Percentiles rank a stretch among this genome's conserved stretches.
Conservation (phyloP, 805 yeast genomes). For the Wickerhamiella domercqiae region DNA sequence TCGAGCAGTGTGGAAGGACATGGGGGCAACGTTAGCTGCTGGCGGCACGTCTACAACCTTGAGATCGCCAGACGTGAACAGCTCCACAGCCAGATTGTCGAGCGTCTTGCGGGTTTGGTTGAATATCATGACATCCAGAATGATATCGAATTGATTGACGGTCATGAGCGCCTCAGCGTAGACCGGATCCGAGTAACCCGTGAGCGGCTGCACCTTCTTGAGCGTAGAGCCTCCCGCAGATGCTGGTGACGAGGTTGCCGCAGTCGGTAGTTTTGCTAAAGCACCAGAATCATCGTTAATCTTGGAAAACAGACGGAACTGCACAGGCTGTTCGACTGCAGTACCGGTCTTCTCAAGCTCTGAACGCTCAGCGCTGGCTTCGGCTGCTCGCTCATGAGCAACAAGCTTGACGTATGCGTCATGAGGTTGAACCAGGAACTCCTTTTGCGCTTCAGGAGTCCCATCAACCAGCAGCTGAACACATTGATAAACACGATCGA, state of each 20-base stretch:
- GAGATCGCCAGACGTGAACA: slow-evolving; percentile 90
- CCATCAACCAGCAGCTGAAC: slow-evolving; percentile 54
- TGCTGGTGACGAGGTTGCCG: background rate
- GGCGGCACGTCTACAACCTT: slow-evolving; percentile 87
- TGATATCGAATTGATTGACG: slow-evolving; percentile 94
- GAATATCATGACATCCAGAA: slow-evolving; percentile 80
- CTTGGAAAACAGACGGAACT: slow-evolving; percentile 15
- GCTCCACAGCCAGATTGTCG: slow-evolving; percentile 82
- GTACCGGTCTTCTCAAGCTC: slow-evolving; percentile 43
- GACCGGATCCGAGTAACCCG: slow-evolving; percentile 97
- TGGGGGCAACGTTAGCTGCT: slow-evolving; percentile 88
- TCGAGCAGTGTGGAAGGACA: slow-evolving; percentile 82
- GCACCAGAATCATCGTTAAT: slow-evolving; percentile 2
- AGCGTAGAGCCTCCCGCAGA: slow-evolving; percentile 36
- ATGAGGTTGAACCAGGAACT: slow-evolving; percentile 78
- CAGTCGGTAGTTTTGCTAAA: background rate
- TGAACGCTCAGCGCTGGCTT: slow-evolving; percentile 16
- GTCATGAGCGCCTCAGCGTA: slow-evolving; percentile 94
- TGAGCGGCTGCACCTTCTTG: slow-evolving; percentile 76
- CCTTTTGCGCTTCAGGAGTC: slow-evolving; percentile 37
- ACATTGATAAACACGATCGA: slow-evolving; percentile 86
- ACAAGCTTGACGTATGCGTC: slow-evolving; percentile 67
- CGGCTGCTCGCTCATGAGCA: slow-evolving; percentile 27
- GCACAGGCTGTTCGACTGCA: slow-evolving; percentile 16
- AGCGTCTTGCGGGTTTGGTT: slow-evolving; percentile 85